Base-by-base conservation (phyloP, 2,329 filamentous ascomycete genomes). In the Lithohypha guttulata region DNA sequence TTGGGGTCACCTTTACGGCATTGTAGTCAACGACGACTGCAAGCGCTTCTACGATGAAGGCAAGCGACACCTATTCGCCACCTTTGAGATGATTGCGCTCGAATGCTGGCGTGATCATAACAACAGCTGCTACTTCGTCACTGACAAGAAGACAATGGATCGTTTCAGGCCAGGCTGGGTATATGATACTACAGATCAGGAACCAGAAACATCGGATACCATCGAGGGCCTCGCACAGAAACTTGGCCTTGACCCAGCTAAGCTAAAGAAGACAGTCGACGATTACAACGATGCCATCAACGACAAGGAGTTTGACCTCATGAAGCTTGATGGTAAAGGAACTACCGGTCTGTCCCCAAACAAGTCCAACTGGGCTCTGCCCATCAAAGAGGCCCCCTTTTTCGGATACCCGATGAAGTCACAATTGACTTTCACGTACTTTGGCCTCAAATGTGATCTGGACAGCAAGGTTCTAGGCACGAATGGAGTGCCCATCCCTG, bases 51-150 rank as follows among this genome's bases (percentile, higher is more conserved):
- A 57, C 41, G 55, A 61, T 31, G 58, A 60, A 47, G 58, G 58
- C 6, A 56, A 57, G 38, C 45, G 57, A 27, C 55, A 64, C 42
- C 57, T 65, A 10, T 65, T 65, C 43, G 59, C 61, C 4, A 64
- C 61, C 1, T 64, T 64, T 43, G 60, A 65, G 46, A 60, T 61
- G 57, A 60, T 62, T 23, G 60, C 60, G 3, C 52, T 62, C 4
- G 53, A 63, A 41, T 55, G 57, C 30, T 63, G 60, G 60, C 50
- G 56, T 31, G 56, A 63, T 36, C 59, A 64, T 20, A 58, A 64
- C 39, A 55, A 59, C 42, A 60, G 58, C 33, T 61, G 58, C 31
- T 64, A 57, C 50, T 64, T 64, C 49, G 49, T 63, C 40, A 63
- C 61, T 6, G 61, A 64, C 42, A 52, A 56, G 14, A 53, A 52